Evolutionary conservation across 73 alveolate genomes (phyloP).

Genomic region (Tetrahymena malaccensis): DNA sequence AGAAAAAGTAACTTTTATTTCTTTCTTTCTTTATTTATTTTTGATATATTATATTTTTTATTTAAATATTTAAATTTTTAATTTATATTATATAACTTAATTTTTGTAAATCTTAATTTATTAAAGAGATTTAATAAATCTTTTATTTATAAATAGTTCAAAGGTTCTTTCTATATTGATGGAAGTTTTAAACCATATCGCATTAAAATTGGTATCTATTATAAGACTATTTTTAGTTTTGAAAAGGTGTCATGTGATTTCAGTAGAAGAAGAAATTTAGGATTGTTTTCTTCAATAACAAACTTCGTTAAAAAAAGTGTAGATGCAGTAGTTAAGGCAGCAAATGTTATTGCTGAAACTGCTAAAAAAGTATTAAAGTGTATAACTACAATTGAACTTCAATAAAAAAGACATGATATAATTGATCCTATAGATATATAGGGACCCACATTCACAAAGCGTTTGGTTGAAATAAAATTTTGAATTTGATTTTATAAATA

Average conservation of each 20-base stretch:
- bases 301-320: background rate
- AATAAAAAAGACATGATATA: background rate
- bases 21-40: no score
- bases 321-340: background rate
- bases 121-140: no score
- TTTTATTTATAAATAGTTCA: background rate
- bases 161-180: background rate
- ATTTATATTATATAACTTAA: no score
- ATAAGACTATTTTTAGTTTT: background rate
- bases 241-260: background rate
- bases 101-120: no score
- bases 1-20: background rate
- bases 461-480: background rate
- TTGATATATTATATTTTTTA: no score
- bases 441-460: background rate
- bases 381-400: background rate
- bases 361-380: background rate
- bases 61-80: no score
- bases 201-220: background rate
- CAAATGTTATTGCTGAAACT: background rate
- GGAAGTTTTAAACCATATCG: background rate
- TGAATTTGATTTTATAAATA: background rate
- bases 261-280: background rate
- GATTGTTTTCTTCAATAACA: background rate
- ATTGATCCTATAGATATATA: background rate